Base-by-base conservation (phyloP, 495 filamentous ascomycete species). In the Cercophora newfieldiana region DNA sequence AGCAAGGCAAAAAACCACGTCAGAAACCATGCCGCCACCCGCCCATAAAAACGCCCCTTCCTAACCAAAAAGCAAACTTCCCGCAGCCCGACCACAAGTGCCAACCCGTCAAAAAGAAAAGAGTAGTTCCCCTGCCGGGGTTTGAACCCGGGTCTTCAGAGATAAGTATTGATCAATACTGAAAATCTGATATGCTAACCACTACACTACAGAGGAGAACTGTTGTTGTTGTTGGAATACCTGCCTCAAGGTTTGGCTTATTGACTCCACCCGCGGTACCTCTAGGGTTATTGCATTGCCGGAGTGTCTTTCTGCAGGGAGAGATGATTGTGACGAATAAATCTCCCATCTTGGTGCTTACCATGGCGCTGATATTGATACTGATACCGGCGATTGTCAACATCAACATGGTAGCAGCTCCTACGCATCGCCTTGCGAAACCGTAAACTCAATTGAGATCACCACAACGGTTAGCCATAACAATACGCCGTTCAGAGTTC, bases 131-230 rank as follows among this genome's bases (percentile, higher is more conserved):
- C 29, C 19, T n/a, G 19, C 49, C 61, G 61, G 21, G 61, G 50
- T 56, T 63, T 31, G 61, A 63, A 63, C 61, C 30, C 61, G 50
- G 49, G 61, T 56, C 61, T 18, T 28, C 19, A 44, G 61, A 63
- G 30, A 63, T 54, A 18, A 2, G 49, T 19, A 37, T 44, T 44
- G 4, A 44, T 14, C 18, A 24, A 7, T 44, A 30, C 21, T 63
- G 61, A 63, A 63, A 63, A 63, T 63, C 61, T 44, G 29, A 55
- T 25, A 63, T 63, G 49, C 61, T 63, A 63, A 63, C 61, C 61
- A 1, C 61, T 63, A 63, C 49, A 63, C 61, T 54, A 55, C 19
- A 56, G 16, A 21, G 61, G 50, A 56, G 33, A 26, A 28, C 19
- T 21, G 3, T 60, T 28, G 7, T 56, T 63, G 6, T 14, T 56